A percentile compares a stretch with the other conserved stretches of the same genome.
phyloP scores from a whole-genome alignment of 176 grass and related monocot genomes.

The Alopecurus myosuroides region DNA sequence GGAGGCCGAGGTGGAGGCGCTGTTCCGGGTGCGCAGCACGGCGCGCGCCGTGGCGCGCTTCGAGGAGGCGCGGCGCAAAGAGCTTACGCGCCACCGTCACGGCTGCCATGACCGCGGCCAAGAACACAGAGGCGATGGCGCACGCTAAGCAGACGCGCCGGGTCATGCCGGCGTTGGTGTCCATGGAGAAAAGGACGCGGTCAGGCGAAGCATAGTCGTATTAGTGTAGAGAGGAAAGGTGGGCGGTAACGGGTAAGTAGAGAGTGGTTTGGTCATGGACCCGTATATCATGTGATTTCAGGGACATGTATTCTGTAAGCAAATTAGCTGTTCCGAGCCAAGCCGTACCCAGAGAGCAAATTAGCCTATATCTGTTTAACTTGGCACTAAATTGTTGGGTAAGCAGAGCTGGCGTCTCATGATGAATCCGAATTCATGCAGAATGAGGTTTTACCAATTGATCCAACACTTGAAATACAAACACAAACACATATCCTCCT shows the following conservation, averaged over 20 bases:
- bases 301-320: too few relatives aligned
- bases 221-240: neutral
- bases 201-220: constrained; percentile 2
- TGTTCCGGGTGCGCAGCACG: constrained; percentile 46
- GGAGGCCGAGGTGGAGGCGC: constrained; percentile 22
- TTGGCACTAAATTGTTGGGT: too few relatives aligned
- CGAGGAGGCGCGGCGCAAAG: constrained; percentile 30
- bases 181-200: neutral
- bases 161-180: neutral
- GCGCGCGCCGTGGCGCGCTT: constrained; percentile 29
- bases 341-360: too few relatives aligned
- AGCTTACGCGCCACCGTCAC: constrained; percentile 39
- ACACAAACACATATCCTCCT: neutral
- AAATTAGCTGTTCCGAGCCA: too few relatives aligned
- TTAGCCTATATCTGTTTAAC: too few relatives aligned
- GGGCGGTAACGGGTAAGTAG: constrained; percentile 28
- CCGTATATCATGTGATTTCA: neutral
- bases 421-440: too few relatives aligned
- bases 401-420: too few relatives aligned
- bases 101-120: neutral
- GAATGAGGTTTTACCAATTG: neutral
- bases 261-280: constrained; percentile 22
- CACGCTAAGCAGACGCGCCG: constrained; percentile 27
- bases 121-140: neutral
- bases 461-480: neutral